phyloP scores from a whole-genome alignment of 2,329 filamentous ascomycete species.

The Neofusicoccum kwambonambiense region DNA sequence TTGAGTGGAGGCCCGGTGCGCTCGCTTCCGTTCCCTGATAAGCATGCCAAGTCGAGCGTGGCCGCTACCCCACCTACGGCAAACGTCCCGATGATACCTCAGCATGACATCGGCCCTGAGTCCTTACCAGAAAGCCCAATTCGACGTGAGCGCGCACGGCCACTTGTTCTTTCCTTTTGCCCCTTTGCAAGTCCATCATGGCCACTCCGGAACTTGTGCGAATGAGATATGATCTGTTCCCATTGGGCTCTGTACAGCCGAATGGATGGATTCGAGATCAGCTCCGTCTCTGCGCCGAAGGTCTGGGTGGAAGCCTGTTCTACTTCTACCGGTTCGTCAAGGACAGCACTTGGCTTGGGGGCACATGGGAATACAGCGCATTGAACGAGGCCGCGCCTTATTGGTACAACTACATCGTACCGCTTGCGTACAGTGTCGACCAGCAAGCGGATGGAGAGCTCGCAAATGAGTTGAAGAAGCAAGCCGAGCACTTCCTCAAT shows the following conservation, averaged over 20 bases:
- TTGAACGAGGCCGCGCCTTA: slow-evolving; percentile 58
- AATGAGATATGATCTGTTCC: slow-evolving; percentile 39
- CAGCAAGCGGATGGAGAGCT: slow-evolving; percentile 34
- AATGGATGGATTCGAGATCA: slow-evolving; percentile 55
- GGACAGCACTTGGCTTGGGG: slow-evolving; percentile 53
- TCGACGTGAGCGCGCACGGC: too few species aligned
- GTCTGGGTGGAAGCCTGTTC: slow-evolving; percentile 53
- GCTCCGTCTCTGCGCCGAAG: slow-evolving; percentile 49
- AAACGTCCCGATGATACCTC: background rate
- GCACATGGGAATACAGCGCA: slow-evolving; percentile 50
- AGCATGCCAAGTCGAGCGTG: too few species aligned
- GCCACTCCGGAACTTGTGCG: slow-evolving; percentile 26
- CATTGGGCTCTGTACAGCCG: slow-evolving; percentile 35
- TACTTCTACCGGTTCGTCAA: slow-evolving; percentile 58
- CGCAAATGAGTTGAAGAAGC: slow-evolving; percentile 41
- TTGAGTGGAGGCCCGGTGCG: too few species aligned
- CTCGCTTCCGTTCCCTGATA: too few species aligned
- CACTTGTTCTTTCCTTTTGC: background rate
- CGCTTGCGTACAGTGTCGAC: slow-evolving; percentile 53
- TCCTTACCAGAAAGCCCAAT: too few species aligned
- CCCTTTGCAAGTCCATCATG: background rate
- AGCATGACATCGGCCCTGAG: too few species aligned
- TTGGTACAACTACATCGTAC: slow-evolving; percentile 59
- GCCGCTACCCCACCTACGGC: background rate
- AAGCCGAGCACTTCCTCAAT: slow-evolving; percentile 47